Percentiles rank a stretch among this genome's conserved stretches.
phyloP scores from a whole-genome alignment of 2,329 filamentous ascomycete species.

The Cladosporium phlei region DNA sequence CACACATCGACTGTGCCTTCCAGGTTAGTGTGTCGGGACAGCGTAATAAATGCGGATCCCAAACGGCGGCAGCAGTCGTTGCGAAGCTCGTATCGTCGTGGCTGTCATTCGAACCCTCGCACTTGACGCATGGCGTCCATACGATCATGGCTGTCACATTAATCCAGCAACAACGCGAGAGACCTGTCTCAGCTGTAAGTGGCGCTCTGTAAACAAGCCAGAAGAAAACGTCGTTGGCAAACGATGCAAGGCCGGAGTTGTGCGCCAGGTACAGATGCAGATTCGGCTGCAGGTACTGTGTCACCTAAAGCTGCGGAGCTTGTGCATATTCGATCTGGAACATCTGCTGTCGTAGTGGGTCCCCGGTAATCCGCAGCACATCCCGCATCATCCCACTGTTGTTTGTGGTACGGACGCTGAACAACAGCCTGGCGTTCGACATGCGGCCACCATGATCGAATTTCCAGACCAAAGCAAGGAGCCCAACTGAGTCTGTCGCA shows the following conservation, averaged over 20 bases:
- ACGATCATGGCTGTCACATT: slow-evolving; percentile 13
- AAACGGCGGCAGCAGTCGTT: too few relatives aligned
- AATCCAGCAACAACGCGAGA: slow-evolving; percentile 2
- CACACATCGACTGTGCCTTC: neutral
- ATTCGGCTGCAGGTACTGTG: slow-evolving; percentile 16
- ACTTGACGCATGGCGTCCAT: slow-evolving; percentile 15
- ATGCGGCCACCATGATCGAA: neutral
- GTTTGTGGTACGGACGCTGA: slow-evolving; percentile 11
- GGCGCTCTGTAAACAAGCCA: neutral
- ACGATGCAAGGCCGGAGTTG: slow-evolving; percentile 12
- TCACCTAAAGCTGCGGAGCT: slow-evolving; percentile 8
- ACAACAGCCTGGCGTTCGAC: neutral
- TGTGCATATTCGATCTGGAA: slow-evolving; percentile 8
- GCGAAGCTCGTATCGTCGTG: slow-evolving; percentile 6
- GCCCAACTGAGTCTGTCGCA: slow-evolving; percentile 2
- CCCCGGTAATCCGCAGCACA: too few relatives aligned
- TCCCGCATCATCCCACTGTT: too few relatives aligned
- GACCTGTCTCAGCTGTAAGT: neutral
- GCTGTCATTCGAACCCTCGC: slow-evolving; percentile 11
- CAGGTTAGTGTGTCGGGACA: too few relatives aligned
- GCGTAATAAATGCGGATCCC: too few relatives aligned
- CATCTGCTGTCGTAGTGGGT: slow-evolving; percentile 12
- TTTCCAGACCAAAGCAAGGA: slow-evolving; percentile 6
- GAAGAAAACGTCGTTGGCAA: neutral
- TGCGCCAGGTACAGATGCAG: slow-evolving; percentile 13